Conservation (phyloP, 345 rosid species). For the Noccaea caerulescens region DNA sequence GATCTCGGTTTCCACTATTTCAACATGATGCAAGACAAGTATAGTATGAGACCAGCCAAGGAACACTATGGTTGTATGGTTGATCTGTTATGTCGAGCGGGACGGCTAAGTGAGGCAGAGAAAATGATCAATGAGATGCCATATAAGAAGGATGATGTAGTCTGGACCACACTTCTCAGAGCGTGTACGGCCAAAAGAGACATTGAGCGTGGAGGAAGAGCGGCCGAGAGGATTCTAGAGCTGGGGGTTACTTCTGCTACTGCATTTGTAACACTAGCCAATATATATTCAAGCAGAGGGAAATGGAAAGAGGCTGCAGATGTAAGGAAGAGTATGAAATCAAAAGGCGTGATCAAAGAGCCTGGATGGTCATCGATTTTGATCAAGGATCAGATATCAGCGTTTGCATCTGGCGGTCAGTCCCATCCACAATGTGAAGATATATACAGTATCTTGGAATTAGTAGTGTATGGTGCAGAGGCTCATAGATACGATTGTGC, state of each 20-base stretch:
- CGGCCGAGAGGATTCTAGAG: slow-evolving; percentile 72
- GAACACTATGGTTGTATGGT: slow-evolving; percentile 95
- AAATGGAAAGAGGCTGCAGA: slow-evolving; percentile 81
- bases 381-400: slow-evolving; percentile 55
- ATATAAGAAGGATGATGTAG: slow-evolving; percentile 68
- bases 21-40: slow-evolving; percentile 56
- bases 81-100: slow-evolving; percentile 85
- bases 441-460: slow-evolving; percentile 55
- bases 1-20: slow-evolving; percentile 81
- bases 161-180: slow-evolving; percentile 82
- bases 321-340: slow-evolving; percentile 67
- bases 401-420: slow-evolving; percentile 72
- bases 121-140: slow-evolving; percentile 73
- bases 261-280: slow-evolving; percentile 78
- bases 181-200: slow-evolving; percentile 70
- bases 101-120: slow-evolving; percentile 74
- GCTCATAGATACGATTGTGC: slow-evolving; percentile 34
- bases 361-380: slow-evolving; percentile 80
- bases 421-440: slow-evolving; percentile 60
- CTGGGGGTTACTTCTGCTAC: slow-evolving; percentile 72
- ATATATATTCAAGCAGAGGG: slow-evolving; percentile 71
- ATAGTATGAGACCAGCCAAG: slow-evolving; percentile 59
- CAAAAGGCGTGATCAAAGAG: slow-evolving; percentile 80
- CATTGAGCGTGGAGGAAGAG: slow-evolving; percentile 61
- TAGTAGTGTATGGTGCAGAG: slow-evolving; percentile 49